These are phyloP conservation scores for Platismatia glauca DNA, from an alignment of 495 filamentous ascomycete species.

Conservation along the genomic window DNA sequence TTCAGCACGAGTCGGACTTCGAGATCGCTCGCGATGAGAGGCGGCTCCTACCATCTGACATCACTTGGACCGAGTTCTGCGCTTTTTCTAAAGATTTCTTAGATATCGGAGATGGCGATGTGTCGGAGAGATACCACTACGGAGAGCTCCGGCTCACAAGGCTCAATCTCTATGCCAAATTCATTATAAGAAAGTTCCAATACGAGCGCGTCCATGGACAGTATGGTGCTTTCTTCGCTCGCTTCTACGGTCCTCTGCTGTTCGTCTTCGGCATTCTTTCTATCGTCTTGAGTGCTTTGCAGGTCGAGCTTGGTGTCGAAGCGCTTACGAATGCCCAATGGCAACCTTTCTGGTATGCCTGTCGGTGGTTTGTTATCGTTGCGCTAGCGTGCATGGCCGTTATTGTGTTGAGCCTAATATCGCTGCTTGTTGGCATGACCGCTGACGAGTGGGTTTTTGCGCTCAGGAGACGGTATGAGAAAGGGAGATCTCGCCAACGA, in stretches of 20 bases:
- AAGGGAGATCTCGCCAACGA: background rate
- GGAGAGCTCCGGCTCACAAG: conserved; percentile 34
- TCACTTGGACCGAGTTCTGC: conserved; percentile 20
- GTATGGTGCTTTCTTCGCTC: conserved; percentile 27
- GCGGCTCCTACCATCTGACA: conserved; percentile 24
- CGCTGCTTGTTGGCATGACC: background rate
- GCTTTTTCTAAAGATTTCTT: conserved; percentile 14
- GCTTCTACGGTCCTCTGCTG: conserved; percentile 26
- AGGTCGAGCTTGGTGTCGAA: conserved; percentile 2
- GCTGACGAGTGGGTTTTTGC: background rate
- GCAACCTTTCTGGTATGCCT: background rate
- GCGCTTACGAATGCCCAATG: background rate
- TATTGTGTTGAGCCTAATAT: background rate
- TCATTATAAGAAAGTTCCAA: conserved; percentile 7
- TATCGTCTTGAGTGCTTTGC: conserved; percentile 25
- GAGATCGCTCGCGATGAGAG: conserved; percentile 28
- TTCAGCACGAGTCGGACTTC: conserved; percentile 33
- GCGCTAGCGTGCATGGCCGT: background rate
- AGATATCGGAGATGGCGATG: conserved; percentile 10
- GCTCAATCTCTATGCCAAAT: conserved; percentile 27
- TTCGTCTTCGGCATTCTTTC: conserved; percentile 29
- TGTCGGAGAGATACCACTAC: conserved; percentile 30
- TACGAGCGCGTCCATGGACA: conserved; percentile 25
- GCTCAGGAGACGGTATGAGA: background rate
- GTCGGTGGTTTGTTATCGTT: conserved; percentile 4